phyloP scores from a whole-genome alignment of 768 basidiomycete genomes.

The Cyclocybe aegerita region DNA sequence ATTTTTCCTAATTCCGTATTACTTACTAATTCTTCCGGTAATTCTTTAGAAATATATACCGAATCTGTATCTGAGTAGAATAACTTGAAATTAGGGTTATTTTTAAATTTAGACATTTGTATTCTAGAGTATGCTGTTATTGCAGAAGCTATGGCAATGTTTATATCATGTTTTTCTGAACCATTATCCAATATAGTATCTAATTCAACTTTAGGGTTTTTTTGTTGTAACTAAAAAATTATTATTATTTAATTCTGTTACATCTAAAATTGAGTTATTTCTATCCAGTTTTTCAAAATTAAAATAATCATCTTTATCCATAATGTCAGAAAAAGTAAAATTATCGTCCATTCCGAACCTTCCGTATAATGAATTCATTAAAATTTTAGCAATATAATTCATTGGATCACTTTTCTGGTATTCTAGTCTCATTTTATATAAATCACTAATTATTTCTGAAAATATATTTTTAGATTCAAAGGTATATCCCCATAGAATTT shows the following conservation, averaged over 20 bases:
- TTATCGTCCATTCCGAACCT: slow-evolving; percentile 9
- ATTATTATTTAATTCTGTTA: slow-evolving; percentile 3
- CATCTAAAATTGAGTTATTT: slow-evolving; percentile 3
- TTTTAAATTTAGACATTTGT: slow-evolving; percentile 6
- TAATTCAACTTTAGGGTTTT: neutral
- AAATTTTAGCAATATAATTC: slow-evolving; percentile 8
- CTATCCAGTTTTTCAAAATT: neutral
- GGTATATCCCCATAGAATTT: slow-evolving; percentile 4
- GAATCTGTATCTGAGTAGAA: too few species aligned
- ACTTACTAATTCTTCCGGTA: too few species aligned
- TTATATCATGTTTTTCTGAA: slow-evolving; percentile 1
- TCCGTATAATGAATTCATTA: slow-evolving; percentile 10
- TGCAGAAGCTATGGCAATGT: slow-evolving; percentile 2
- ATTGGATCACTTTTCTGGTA: slow-evolving; percentile 9
- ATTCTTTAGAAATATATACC: too few species aligned
- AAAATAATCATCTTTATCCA: neutral
- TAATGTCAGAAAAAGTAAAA: neutral
- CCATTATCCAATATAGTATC: slow-evolving; percentile 1
- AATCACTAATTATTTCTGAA: neutral
- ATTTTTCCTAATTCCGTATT: too few species aligned
- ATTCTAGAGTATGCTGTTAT: slow-evolving; percentile 1
- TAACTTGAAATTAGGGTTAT: neutral
- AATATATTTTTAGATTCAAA: slow-evolving; percentile 4
- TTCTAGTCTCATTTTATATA: slow-evolving; percentile 4
- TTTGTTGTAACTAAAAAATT: slow-evolving; percentile 1